A percentile compares a stretch with the other conserved stretches of the same genome.
These are phyloP conservation scores for Oenanthe sinensis DNA, from an alignment of 129 eudicot species.

Conservation along the genomic window DNA sequence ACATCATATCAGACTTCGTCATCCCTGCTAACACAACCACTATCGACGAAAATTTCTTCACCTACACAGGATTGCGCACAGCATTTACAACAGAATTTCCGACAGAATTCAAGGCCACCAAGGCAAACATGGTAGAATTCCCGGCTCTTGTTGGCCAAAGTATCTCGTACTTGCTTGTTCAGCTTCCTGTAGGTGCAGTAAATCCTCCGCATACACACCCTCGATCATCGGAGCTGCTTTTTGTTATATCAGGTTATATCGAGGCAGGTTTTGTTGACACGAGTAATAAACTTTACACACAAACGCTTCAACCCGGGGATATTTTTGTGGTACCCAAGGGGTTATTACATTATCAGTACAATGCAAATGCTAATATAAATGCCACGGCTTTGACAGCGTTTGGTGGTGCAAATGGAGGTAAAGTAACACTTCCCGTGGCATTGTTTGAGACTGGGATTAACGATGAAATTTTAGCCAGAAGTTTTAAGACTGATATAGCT, in stretches of 20 bases:
- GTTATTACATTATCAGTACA: constrained; percentile 26
- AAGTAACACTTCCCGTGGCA: constrained; percentile 17
- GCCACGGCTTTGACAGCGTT: constrained; percentile 26
- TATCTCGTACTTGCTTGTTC: constrained; percentile 18
- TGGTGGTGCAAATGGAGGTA: constrained; percentile 30
- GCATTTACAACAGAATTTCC: not conserved
- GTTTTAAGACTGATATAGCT: constrained; percentile 27
- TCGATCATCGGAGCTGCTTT: constrained; percentile 17
- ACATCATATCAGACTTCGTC: constrained; percentile 18
- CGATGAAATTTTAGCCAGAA: constrained; percentile 15
- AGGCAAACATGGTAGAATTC: constrained; percentile 23
- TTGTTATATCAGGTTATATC: constrained; percentile 10
- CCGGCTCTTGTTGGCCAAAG: constrained; percentile 29
- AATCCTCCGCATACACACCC: constrained; percentile 25
- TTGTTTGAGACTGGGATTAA: constrained; percentile 22
- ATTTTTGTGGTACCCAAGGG: constrained; percentile 28
- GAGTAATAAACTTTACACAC: constrained; percentile 16
- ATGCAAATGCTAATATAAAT: not conserved
- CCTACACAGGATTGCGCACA: constrained; percentile 23
- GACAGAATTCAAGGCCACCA: constrained; percentile 5
- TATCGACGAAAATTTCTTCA: constrained; percentile 16
- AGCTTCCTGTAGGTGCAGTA: constrained; percentile 12
- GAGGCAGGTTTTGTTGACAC: constrained; percentile 27
- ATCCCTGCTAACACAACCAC: constrained; percentile 16
- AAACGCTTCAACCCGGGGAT: constrained; percentile 16